A percentile compares a stretch with the other conserved stretches of the same genome.
Conservation (phyloP, 2,329 filamentous ascomycete genomes). For the Stachybotrys elegans region DNA sequence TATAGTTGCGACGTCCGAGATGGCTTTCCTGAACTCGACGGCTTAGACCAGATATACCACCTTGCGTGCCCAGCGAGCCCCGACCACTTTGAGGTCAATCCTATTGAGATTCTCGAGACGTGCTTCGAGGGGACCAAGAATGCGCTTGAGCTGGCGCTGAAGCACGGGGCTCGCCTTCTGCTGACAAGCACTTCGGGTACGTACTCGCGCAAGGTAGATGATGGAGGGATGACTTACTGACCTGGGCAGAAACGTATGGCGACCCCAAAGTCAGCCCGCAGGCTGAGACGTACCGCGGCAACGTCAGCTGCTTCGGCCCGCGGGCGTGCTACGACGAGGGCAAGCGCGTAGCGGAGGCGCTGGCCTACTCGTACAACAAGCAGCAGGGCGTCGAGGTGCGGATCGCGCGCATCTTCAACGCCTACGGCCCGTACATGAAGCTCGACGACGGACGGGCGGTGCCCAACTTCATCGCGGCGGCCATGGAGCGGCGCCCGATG, state of each 20-base stretch:
- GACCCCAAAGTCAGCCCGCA: slow-evolving; percentile 7
- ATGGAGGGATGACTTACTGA: neutral
- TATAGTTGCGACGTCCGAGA: slow-evolving; percentile 7
- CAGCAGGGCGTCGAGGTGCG: slow-evolving; percentile 16
- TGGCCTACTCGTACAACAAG: slow-evolving; percentile 22
- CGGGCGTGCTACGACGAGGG: slow-evolving; percentile 37
- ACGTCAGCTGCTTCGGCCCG: slow-evolving; percentile 34
- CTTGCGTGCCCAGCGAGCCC: slow-evolving; percentile 11
- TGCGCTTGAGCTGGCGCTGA: slow-evolving; percentile 7
- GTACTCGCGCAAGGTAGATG: neutral
- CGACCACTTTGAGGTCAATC: slow-evolving; percentile 7
- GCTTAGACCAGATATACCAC: slow-evolving; percentile 9
- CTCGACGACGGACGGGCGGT: slow-evolving; percentile 8
- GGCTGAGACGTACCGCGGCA: slow-evolving; percentile 28
- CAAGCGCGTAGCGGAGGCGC: slow-evolving; percentile 31
- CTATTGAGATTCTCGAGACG: slow-evolving; percentile 10
- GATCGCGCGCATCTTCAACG: slow-evolving; percentile 12
- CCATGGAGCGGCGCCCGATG: slow-evolving; percentile 7
- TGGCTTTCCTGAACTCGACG: slow-evolving; percentile 3
- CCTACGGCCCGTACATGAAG: slow-evolving; percentile 10
- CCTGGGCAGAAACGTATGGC: slow-evolving; percentile 7
- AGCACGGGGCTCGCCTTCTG: slow-evolving; percentile 6
- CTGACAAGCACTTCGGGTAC: slow-evolving; percentile 11
- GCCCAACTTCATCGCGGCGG: slow-evolving; percentile 10
- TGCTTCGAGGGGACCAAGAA: slow-evolving; percentile 10